phyloP scores from a whole-genome alignment of 306 rosid genomes.

The Dryas alaskensis region DNA sequence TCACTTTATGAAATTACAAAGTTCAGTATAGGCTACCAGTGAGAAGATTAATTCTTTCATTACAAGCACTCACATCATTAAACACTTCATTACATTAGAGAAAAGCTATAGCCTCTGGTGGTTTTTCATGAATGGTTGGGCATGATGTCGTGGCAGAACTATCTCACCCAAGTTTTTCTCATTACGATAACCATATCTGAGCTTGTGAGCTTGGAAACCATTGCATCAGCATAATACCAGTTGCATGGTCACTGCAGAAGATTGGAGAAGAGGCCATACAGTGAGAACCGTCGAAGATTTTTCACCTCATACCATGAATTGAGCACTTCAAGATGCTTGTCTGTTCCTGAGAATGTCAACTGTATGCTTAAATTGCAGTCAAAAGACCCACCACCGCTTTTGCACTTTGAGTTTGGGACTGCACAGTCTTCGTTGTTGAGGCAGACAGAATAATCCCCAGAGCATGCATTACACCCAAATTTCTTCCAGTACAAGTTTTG shows the following conservation, averaged over 20 bases:
- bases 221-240: not conserved
- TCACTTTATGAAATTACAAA: not conserved
- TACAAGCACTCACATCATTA: not conserved
- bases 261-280: constrained; percentile 51
- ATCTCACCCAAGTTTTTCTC: not conserved
- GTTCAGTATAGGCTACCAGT: not conserved
- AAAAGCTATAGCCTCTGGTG: no score
- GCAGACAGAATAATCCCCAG: constrained; percentile 46
- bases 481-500: constrained; percentile 79
- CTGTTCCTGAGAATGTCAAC: constrained; percentile 83
- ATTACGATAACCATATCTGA: not conserved
- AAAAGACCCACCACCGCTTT: constrained; percentile 39
- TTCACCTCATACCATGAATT: constrained; percentile 84
- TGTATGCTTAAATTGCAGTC: constrained; percentile 70
- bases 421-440: constrained; percentile 71
- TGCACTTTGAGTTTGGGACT: constrained; percentile 55
- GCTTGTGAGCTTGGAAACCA: not conserved
- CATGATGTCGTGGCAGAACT: no score
- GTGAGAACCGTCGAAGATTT: constrained; percentile 62
- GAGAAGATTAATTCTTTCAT: not conserved
- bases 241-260: constrained; percentile 21
- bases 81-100: not conserved
- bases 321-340: constrained; percentile 65
- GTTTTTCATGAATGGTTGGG: no score
- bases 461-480: constrained; percentile 62